Evolutionary conservation across 768 basidiomycete genomes (phyloP).

Genomic region (Termitomyces sp.): DNA sequence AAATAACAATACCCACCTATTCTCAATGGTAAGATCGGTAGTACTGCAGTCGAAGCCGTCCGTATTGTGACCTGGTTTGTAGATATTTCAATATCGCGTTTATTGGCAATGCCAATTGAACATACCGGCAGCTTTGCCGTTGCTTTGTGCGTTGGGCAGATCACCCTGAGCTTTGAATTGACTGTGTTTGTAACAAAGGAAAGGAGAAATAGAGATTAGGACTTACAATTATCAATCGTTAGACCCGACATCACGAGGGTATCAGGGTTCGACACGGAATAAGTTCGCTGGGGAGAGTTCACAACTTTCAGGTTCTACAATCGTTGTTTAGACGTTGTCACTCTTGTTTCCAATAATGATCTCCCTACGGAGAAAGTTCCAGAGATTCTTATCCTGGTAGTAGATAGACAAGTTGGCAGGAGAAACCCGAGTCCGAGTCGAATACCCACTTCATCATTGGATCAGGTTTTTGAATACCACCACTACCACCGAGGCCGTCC

Average conservation of each 20-base stretch:
- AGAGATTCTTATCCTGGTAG: slow-evolving; percentile 29
- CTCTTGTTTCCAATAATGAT: not conserved
- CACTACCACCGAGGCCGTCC: slow-evolving; percentile 34
- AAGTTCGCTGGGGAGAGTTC: slow-evolving; percentile 34
- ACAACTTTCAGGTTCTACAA: slow-evolving; percentile 33
- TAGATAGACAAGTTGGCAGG: not conserved
- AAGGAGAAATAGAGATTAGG: not conserved
- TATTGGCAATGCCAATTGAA: not conserved
- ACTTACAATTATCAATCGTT: slow-evolving; percentile 52
- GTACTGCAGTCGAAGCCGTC: slow-evolving; percentile 43
- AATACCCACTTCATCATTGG: slow-evolving; percentile 36
- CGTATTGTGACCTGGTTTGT: slow-evolving; percentile 34
- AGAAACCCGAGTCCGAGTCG: not conserved
- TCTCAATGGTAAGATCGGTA: slow-evolving; percentile 31
- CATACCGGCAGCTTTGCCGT: slow-evolving; percentile 35
- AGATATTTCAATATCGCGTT: not conserved
- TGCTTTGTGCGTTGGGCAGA: slow-evolving; percentile 43
- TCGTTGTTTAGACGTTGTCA: not conserved
- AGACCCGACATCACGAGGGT: slow-evolving; percentile 37
- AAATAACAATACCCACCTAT: slow-evolving; percentile 24
- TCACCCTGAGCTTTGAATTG: slow-evolving; percentile 42
- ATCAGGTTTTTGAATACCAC: slow-evolving; percentile 32
- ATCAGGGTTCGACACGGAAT: slow-evolving; percentile 33
- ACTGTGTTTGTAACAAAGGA: not conserved
- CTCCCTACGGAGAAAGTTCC: slow-evolving; percentile 26